Base-by-base conservation (phyloP, 768 basidiomycete genomes). In the Peribolospora baueri region DNA sequence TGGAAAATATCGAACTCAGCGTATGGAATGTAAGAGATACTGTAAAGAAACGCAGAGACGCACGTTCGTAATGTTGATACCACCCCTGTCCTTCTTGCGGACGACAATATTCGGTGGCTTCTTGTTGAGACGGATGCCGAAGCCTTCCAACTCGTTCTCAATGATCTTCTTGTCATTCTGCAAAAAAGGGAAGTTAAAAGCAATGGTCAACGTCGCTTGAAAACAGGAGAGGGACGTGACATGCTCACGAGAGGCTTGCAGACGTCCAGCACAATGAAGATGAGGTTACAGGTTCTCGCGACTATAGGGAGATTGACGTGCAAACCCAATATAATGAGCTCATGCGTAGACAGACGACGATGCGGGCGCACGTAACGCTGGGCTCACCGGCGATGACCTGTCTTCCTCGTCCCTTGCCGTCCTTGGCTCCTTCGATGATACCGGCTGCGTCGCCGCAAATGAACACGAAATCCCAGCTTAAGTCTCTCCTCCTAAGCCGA, bases 201-300 rank as follows among this genome's bases (percentile, higher is more conserved):
- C 25, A 25, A 25, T 25, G 25, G 25, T 25, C 25, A 1, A 25
- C 25, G 25, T 25, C 25, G 25, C 25, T 25, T 25, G 25, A 25
- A 25, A 25, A 25, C 25, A 25, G 48, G 5, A 6, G 5, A 9
- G 8, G 39, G 48, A 38, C 10, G 37, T 3, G 59, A 53, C 52
- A 63, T 63, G 72, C 97, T 91, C 37, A 82, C 84, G 13, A 97
- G 76, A n/a, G 93, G 93, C 70, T 97, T 98, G 42, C 93, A 76
- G 38, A 98, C 93, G 64, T 98, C 93, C 51, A 98, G 77, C 39
- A 97, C 84, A 67, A 98, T 97, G 69, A 97, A 97, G 58, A 98
- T 95, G 42, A 97, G 79, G 67, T 95, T 86, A 68, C 93, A 97
- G 46, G 93, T 97, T 57, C 93, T 79, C 6, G 93, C 91, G 60